Base-by-base conservation (phyloP, 2,329 filamentous ascomycete genomes). In the Cytospora piceicola region DNA sequence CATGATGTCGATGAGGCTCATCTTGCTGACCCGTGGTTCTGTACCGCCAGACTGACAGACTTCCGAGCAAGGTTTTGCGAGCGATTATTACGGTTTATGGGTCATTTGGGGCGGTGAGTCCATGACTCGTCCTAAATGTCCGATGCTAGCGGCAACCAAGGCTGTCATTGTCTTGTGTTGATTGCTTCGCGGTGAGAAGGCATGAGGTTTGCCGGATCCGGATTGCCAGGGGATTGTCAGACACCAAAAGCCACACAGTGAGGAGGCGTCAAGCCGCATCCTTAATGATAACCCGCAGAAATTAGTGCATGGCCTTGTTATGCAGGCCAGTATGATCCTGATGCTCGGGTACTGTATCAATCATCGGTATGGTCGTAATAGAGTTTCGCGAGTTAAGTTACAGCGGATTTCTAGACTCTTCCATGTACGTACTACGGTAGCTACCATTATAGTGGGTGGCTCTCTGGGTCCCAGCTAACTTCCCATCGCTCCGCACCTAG, bases 1-100 rank as follows among this genome's bases (percentile, higher is more conserved):
- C 39, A 49, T 49, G 46, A 49, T n/a, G n/a, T 24, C n/a, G 46
- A 49, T 49, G 46, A 49, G 46, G 46, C 46, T 49, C 46, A 20
- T 24, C 20, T 24, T 12, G n/a, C 22, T 24, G 46, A 9, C 12
- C 46, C 46, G 46, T 49, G 34, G 11, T 20, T 24, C 46, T n/a
- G n/a, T 49, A 49, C n/a, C n/a, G 20, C n/a, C 46, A 24, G n/a
- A 20, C 46, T 36, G 11, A 8, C 42, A 20, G n/a, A 8, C n/a
- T 12, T 8, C 46, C n/a, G 24, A 7, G 46, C 46, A 49, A 49
- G n/a, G 46, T 49, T 49, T 49, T 22, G 5, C 46, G 4, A 49
- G 46, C 46, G 22, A 49, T 24, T 15, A 36, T 36, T 36, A 36
- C 15, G 34, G 34, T 49, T 49, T n/a, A 22, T 49, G 46, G 11